Conservation (phyloP, 257 asterid species). For the Fraxinus quadrangulata region DNA sequence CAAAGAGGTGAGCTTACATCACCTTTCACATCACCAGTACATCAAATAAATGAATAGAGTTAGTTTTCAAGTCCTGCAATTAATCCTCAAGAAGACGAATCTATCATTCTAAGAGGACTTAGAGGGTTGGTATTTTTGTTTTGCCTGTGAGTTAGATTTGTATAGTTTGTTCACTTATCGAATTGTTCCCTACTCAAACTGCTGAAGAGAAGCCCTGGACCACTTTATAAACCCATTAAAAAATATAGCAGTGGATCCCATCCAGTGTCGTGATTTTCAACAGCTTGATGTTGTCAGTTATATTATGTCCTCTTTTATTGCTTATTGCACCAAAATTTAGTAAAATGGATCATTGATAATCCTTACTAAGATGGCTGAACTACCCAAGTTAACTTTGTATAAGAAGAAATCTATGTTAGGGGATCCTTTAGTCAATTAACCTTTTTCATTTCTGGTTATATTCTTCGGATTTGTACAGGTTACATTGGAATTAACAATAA, state of each 20-base stretch:
- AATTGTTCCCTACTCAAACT: not conserved
- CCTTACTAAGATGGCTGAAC: not conserved
- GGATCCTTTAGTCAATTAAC: not conserved
- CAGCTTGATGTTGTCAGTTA: not conserved
- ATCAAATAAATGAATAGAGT: not conserved
- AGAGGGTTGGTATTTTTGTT: not conserved
- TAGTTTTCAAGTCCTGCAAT: not conserved
- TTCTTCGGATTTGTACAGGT: slow-evolving; percentile 47
- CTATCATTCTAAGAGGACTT: not conserved
- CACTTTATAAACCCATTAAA: not conserved
- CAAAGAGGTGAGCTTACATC: slow-evolving; percentile 62
- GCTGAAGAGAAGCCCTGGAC: not conserved
- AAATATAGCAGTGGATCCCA: not conserved
- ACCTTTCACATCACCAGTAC: slow-evolving; percentile 2
- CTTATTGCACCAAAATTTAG: not conserved
- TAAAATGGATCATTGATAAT: not conserved
- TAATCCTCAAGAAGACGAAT: slow-evolving; percentile 9
- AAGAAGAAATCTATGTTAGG: not conserved
- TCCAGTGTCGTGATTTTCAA: not conserved
- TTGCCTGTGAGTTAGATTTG: not conserved
- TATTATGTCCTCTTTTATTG: not conserved
- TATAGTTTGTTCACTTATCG: not conserved
- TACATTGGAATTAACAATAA: slow-evolving; percentile 65
- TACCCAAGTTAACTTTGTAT: not conserved
- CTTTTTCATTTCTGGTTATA: slow-evolving; percentile 8